Evolutionary conservation across 768 basidiomycete species (phyloP).

Genomic region (Phylloporus sp.): DNA sequence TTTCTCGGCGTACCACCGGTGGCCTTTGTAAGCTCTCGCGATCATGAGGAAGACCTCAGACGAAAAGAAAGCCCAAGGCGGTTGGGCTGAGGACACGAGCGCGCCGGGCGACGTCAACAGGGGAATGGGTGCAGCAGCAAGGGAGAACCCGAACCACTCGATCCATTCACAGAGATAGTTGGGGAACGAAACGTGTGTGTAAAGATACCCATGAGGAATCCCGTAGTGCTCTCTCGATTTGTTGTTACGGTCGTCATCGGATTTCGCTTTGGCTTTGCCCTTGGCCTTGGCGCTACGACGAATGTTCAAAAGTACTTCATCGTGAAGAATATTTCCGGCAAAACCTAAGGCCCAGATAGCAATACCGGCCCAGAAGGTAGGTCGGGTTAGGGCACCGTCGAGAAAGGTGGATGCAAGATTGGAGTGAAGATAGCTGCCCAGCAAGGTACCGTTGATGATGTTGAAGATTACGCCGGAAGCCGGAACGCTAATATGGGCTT

Average conservation of each 20-base stretch:
- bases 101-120: slow-evolving; percentile 31
- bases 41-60: slow-evolving; percentile 75
- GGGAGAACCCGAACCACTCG: slow-evolving; percentile 87
- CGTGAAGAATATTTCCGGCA: slow-evolving; percentile 79
- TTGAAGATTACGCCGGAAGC: slow-evolving; percentile 63
- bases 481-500: slow-evolving; percentile 65
- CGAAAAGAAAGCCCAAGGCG: slow-evolving; percentile 79
- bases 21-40: slow-evolving; percentile 77
- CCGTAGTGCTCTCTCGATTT: slow-evolving; percentile 56
- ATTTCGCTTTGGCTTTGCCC: slow-evolving; percentile 28
- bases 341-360: slow-evolving; percentile 69
- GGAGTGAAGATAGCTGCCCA: slow-evolving; percentile 70
- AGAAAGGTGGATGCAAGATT: slow-evolving; percentile 46
- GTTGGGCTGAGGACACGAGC: slow-evolving; percentile 44
- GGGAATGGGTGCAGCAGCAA: slow-evolving; percentile 62
- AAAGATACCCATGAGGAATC: slow-evolving; percentile 77
- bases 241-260: slow-evolving; percentile 22
- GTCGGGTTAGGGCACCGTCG: slow-evolving; percentile 25
- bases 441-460: slow-evolving; percentile 60
- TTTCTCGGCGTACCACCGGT: slow-evolving; percentile 76
- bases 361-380: slow-evolving; percentile 61
- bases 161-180: slow-evolving; percentile 96
- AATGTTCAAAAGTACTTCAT: slow-evolving; percentile 84
- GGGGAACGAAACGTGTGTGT: slow-evolving; percentile 79
- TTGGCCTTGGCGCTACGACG: slow-evolving; percentile 56